Evolutionary conservation across 768 basidiomycete genomes (phyloP).

Genomic region (Tulasnella sp.): DNA sequence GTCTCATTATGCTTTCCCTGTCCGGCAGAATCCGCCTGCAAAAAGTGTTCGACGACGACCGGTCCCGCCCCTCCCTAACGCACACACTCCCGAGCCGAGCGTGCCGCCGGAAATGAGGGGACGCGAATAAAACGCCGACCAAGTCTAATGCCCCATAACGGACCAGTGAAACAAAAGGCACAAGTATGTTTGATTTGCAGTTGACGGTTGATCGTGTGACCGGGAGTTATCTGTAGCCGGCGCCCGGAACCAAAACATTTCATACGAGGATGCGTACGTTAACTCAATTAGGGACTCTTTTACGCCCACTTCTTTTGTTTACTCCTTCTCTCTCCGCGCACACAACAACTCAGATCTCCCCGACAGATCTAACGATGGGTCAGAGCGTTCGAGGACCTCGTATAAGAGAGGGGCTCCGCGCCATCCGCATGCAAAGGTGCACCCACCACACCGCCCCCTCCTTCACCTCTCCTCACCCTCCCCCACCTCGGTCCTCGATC

Average conservation of each 20-base stretch:
- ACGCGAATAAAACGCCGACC: neutral
- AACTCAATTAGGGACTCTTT: neutral
- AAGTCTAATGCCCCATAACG: neutral
- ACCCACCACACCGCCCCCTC: neutral
- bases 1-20: neutral
- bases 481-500: neutral
- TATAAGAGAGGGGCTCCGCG: slow-evolving; percentile 17
- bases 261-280: slow-evolving; percentile 13
- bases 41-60: neutral
- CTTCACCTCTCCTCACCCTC: neutral
- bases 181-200: too few relatives aligned
- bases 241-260: slow-evolving; percentile 2
- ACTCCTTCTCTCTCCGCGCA: neutral
- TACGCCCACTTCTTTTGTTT: slow-evolving; percentile 10
- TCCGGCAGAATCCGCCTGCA: neutral
- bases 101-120: neutral
- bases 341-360: neutral
- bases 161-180: neutral
- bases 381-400: neutral
- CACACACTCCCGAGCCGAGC: neutral
- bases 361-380: neutral
- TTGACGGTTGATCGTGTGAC: slow-evolving; percentile 21
- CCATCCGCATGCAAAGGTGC: neutral
- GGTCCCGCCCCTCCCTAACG: neutral
- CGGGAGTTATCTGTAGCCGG: slow-evolving; percentile 9